A percentile compares a stretch with the other conserved stretches of the same genome.
phyloP scores from a whole-genome alignment of 2,329 filamentous ascomycete species.

The Magnaporthiopsis rhizophila region DNA sequence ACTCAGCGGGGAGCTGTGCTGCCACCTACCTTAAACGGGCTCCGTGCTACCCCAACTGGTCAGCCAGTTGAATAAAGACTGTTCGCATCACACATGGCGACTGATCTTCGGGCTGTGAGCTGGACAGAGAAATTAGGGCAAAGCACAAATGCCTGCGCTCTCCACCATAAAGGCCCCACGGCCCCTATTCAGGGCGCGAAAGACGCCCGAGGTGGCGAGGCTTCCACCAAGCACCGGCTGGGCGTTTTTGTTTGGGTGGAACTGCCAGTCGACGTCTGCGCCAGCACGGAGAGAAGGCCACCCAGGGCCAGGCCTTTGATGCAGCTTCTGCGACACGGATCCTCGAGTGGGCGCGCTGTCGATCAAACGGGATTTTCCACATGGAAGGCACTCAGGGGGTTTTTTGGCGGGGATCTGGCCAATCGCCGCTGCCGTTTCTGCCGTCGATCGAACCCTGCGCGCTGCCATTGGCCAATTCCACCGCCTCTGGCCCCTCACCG shows the following conservation, averaged over 20 bases:
- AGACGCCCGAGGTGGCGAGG: too few relatives aligned
- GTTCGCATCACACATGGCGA: too few relatives aligned
- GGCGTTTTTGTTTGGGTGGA: not conserved
- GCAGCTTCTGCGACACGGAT: constrained; percentile 6
- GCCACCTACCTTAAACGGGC: too few relatives aligned
- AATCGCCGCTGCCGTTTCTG: not conserved
- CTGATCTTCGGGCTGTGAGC: too few relatives aligned
- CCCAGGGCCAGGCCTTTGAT: not conserved
- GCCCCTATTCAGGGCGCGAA: not conserved
- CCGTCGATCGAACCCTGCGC: not conserved
- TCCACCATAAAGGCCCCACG: not conserved
- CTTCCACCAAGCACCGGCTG: not conserved
- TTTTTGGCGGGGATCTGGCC: not conserved
- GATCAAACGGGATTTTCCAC: constrained; percentile 2
- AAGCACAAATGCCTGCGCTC: too few relatives aligned
- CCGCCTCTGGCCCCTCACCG: not conserved
- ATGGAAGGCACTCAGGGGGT: not conserved
- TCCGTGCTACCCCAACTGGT: too few relatives aligned
- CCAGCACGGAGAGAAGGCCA: not conserved
- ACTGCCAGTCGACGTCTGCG: not conserved
- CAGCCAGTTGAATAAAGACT: too few relatives aligned
- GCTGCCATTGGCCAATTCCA: not conserved
- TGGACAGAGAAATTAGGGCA: too few relatives aligned
- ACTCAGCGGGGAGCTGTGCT: too few relatives aligned
- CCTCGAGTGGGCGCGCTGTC: not conserved